Percentiles rank a stretch among this genome's conserved stretches.
These are phyloP conservation scores for Macrotyloma uniflorum DNA, from an alignment of 306 rosid genomes.

Conservation along the genomic window DNA sequence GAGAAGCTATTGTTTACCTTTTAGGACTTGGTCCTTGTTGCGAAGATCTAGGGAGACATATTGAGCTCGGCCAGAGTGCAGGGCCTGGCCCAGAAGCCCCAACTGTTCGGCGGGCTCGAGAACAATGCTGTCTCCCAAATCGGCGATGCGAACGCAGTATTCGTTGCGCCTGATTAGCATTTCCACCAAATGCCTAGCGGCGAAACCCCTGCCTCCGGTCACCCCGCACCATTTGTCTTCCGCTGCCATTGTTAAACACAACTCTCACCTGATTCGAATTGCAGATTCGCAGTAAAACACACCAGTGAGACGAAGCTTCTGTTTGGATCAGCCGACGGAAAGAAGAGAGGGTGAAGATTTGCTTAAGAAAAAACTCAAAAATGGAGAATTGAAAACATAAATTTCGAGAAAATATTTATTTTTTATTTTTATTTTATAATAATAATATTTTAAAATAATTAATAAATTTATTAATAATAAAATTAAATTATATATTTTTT, in stretches of 20 bases:
- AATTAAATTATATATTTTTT: too few species aligned
- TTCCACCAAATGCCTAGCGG: conserved; percentile 89
- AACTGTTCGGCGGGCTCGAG: conserved; percentile 68
- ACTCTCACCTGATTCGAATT: neutral
- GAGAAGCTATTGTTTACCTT: conserved; percentile 40
- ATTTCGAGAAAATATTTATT: too few species aligned
- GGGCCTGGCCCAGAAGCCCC: conserved; percentile 71
- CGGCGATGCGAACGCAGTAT: conserved; percentile 78
- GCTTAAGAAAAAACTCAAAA: too few species aligned
- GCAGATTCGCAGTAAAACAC: conserved; percentile 14
- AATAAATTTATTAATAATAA: too few species aligned
- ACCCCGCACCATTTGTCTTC: conserved; percentile 83
- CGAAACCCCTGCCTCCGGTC: conserved; percentile 95
- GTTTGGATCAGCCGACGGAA: too few species aligned
- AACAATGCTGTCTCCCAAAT: conserved; percentile 62
- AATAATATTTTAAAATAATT: too few species aligned
- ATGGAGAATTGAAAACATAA: too few species aligned
- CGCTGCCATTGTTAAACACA: conserved; percentile 41
- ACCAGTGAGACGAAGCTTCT: too few species aligned
- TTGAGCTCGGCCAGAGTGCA: conserved; percentile 73
- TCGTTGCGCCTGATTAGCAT: conserved; percentile 58
- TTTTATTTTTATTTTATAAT: too few species aligned
- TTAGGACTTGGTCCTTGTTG: conserved; percentile 64
- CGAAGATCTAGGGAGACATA: conserved; percentile 81
- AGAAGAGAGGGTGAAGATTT: too few species aligned